These are phyloP conservation scores for Alternaria burnsii DNA, from an alignment of 2,329 filamentous ascomycete species.

Conservation along the genomic window DNA sequence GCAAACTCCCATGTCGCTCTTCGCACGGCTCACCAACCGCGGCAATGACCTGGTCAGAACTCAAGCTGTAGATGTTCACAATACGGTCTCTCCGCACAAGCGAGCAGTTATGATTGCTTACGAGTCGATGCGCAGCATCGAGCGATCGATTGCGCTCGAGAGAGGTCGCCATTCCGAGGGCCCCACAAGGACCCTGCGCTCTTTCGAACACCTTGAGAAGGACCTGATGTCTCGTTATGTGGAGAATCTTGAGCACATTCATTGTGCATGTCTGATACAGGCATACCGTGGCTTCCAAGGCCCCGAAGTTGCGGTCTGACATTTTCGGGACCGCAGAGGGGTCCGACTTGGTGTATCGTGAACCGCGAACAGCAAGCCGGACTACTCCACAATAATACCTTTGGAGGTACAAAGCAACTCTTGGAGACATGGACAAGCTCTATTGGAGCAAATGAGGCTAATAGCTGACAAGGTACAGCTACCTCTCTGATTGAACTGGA, in stretches of 20 bases:
- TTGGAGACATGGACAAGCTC: conserved; percentile 1
- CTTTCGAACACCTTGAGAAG: conserved; percentile 1
- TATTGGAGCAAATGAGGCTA: neutral
- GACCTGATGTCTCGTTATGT: conserved; percentile 12
- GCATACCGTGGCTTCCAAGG: neutral
- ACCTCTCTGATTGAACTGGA: conserved; percentile 2
- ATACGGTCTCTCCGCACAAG: neutral
- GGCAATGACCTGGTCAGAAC: conserved; percentile 1
- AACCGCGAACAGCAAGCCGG: neutral
- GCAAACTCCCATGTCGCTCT: conserved; percentile 6
- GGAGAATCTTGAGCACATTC: neutral
- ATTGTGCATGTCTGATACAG: neutral
- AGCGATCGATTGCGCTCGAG: neutral
- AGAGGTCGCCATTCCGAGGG: conserved; percentile 2
- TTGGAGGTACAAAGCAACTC: neutral
- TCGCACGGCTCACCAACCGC: conserved; percentile 12
- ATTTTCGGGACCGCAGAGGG: conserved; percentile 6
- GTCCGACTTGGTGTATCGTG: neutral
- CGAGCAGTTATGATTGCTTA: conserved; percentile 1
- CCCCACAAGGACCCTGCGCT: conserved; percentile 5
- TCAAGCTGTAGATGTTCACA: neutral
- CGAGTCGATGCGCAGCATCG: conserved; percentile 1
- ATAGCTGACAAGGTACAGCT: neutral
- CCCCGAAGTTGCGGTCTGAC: conserved; percentile 10
- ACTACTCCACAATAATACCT: neutral